Evolutionary conservation across 2,329 filamentous ascomycete species (phyloP).

Genomic region (Pseudophaeomoniella oleicola): DNA sequence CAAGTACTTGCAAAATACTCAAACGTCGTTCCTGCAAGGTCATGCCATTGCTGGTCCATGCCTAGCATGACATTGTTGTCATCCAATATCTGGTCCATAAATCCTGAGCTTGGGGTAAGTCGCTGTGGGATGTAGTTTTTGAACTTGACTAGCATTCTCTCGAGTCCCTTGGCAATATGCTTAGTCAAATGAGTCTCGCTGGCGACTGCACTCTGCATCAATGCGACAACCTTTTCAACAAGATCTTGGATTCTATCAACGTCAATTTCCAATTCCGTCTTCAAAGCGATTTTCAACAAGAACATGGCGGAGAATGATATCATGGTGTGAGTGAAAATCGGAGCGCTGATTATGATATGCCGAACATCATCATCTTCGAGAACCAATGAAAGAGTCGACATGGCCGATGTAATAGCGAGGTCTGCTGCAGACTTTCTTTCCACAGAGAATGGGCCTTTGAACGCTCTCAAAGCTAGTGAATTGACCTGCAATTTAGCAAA

Average conservation of each 20-base stretch:
- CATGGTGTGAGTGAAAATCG: constrained; percentile 28
- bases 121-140: not conserved
- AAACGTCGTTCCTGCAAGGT: not conserved
- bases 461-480: constrained; percentile 24
- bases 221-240: constrained; percentile 23
- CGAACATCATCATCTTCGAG: constrained; percentile 33
- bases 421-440: constrained; percentile 29
- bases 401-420: constrained; percentile 32
- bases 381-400: constrained; percentile 30
- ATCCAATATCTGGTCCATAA: not conserved
- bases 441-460: constrained; percentile 21
- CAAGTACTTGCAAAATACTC: not conserved
- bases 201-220: constrained; percentile 24
- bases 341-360: constrained; percentile 32
- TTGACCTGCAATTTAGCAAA: constrained; percentile 40
- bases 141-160: constrained; percentile 13
- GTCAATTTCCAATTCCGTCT: constrained; percentile 24
- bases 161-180: constrained; percentile 24
- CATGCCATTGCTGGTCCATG: not conserved
- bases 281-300: constrained; percentile 28
- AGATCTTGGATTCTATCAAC: constrained; percentile 22
- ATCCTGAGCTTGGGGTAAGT: not conserved
- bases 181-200: constrained; percentile 26
- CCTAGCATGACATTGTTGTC: not conserved
- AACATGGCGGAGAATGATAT: constrained; percentile 31